Evolutionary conservation across 192 early-diverging fungal genomes (phyloP), one percentile per base, ranked within the genome.

Genomic region (Coemansia sp.): DNA sequence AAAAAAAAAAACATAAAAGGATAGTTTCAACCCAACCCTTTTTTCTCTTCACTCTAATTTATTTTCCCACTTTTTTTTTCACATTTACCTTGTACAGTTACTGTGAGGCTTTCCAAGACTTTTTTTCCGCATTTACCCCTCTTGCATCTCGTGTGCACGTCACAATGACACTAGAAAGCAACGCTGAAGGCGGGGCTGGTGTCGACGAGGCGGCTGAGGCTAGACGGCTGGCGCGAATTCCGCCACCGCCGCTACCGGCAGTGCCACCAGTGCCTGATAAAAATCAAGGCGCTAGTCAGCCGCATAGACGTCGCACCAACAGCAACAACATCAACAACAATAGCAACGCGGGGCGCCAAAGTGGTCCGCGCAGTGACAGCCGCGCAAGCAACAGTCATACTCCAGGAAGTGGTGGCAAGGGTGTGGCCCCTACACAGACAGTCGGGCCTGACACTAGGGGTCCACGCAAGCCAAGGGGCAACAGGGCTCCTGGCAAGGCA

Each of bases 151-250:
- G 53, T 31, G 49, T 50, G 49, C 49, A 50, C 53, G 53, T 57
- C 53, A 13, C 53, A 1, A 57, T 57, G 53, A 57, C 53, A 57
- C 29, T 31, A 15, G 53, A 57, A 31, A 57, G 53, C 29, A 57
- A 27, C 53, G 53, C 53, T 31, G 53, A 57, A 27, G 53, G 27
- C 27, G 53, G 53, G 53, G 15, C 53, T 5, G 53, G 53, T 57
- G 53, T 57, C 27, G 53, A 57, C 53, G 53, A 57, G 27, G 53
- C 53, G 12, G 53, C 53, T 29, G 53, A 57, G 53, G 27, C 53
- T n/a, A 57, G 29, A 31, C 27, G 53, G 12, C 29, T 57, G 53
- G 3, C 53, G 12, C 53, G 53, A 57, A 57, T 57, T 57, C 29
- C 53, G 24, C 24, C 24, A 27, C 11, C 20, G 9, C 47, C 20